Percentiles rank a stretch among this genome's conserved stretches.
These are phyloP conservation scores for Monascus purpureus DNA, from an alignment of 495 filamentous ascomycete species.

Conservation along the genomic window DNA sequence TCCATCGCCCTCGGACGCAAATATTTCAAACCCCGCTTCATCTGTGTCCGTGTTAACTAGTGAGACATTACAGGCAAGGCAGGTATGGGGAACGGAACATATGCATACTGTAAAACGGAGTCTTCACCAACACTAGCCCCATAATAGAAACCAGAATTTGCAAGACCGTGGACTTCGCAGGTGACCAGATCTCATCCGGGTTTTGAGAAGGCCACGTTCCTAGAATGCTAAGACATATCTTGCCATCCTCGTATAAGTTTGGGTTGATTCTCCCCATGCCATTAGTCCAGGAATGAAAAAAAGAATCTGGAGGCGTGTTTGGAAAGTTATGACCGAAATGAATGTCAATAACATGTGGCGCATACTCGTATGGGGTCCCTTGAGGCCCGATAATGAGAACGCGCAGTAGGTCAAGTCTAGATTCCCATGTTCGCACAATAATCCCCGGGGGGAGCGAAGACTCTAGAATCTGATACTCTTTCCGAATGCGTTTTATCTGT, in stretches of 20 bases:
- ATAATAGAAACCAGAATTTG: conserved; percentile 47
- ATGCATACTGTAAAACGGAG: conserved; percentile 51
- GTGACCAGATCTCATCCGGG: conserved; percentile 38
- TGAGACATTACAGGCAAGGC: too few species aligned
- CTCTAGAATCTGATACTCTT: conserved; percentile 43
- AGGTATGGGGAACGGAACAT: neutral
- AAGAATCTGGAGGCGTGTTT: conserved; percentile 27
- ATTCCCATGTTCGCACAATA: conserved; percentile 45
- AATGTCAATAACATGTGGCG: conserved; percentile 47
- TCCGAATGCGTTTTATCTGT: conserved; percentile 32
- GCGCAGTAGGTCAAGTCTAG: conserved; percentile 41
- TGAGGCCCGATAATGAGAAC: conserved; percentile 43
- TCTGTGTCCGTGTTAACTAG: conserved; percentile 28
- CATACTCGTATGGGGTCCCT: conserved; percentile 47
- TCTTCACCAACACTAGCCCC: conserved; percentile 43
- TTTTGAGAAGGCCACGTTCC: conserved; percentile 44
- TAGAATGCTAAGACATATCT: conserved; percentile 44
- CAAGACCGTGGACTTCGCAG: conserved; percentile 35
- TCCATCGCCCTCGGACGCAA: conserved; percentile 27
- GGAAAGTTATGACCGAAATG: conserved; percentile 35
- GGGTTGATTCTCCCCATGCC: conserved; percentile 42
- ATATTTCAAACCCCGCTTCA: conserved; percentile 42
- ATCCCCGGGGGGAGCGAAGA: conserved; percentile 41
- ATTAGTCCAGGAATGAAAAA: conserved; percentile 45
- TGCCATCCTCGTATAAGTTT: conserved; percentile 50